Evolutionary conservation across 495 filamentous ascomycete species (phyloP).

Genomic region (Geoglossum glabrum): DNA sequence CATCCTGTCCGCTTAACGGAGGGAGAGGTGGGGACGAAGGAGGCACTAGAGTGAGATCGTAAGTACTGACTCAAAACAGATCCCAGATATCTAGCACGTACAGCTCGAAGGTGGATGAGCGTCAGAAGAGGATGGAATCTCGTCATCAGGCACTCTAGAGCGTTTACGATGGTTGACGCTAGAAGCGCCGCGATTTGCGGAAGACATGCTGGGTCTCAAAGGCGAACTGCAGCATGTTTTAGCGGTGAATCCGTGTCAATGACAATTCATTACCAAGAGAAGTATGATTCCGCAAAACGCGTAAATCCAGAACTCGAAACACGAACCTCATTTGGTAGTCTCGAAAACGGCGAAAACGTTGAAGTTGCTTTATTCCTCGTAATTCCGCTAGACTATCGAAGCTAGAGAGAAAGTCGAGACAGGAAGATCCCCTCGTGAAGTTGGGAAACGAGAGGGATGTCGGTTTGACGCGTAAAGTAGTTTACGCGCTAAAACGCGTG

Average conservation of each 20-base stretch:
- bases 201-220: constrained; percentile 61
- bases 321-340: not conserved
- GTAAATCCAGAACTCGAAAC: constrained; percentile 5
- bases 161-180: constrained; percentile 53
- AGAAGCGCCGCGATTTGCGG: constrained; percentile 59
- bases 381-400: not conserved
- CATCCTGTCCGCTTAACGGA: constrained; percentile 45
- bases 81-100: constrained; percentile 26
- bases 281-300: not conserved
- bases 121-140: constrained; percentile 42
- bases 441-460: not conserved
- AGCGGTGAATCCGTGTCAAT: not conserved
- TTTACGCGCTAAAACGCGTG: not conserved
- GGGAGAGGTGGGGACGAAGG: constrained; percentile 35
- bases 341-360: not conserved
- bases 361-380: not conserved
- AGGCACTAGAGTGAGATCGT: constrained; percentile 14
- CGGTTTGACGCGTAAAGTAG: not conserved
- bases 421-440: not conserved
- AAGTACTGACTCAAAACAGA: not conserved
- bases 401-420: not conserved
- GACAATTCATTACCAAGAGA: not conserved
- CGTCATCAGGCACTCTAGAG: constrained; percentile 58
- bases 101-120: constrained; percentile 47
- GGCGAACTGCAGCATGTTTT: constrained; percentile 39